Percentiles rank a stretch among this genome's conserved stretches.
phyloP scores from a whole-genome alignment of 495 filamentous ascomycete genomes.

The Aspergillus ellipticus region DNA sequence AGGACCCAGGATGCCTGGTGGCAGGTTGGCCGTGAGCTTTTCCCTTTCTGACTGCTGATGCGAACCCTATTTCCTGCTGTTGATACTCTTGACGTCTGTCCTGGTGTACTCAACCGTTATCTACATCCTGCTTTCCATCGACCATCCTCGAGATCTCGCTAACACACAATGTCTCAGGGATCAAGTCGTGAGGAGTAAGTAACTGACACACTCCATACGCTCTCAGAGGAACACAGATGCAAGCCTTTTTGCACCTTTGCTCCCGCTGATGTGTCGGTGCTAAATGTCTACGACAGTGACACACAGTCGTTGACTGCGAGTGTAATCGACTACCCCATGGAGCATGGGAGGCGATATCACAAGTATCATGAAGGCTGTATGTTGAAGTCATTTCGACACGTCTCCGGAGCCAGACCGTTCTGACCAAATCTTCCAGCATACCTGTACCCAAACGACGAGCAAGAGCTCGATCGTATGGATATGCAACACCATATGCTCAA shows the following conservation, averaged over 20 bases:
- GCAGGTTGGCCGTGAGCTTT: conserved; percentile 18
- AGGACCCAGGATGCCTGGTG: conserved; percentile 9
- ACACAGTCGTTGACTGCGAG: conserved; percentile 50
- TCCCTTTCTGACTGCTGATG: neutral
- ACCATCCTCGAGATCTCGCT: conserved; percentile 10
- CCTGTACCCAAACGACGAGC: conserved; percentile 56
- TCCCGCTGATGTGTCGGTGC: conserved; percentile 1
- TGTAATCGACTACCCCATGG: conserved; percentile 48
- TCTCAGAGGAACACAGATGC: neutral
- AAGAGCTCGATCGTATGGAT: conserved; percentile 53
- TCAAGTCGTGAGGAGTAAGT: conserved; percentile 22
- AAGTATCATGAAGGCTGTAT: conserved; percentile 54
- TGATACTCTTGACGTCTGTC: neutral
- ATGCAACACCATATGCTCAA: conserved; percentile 60
- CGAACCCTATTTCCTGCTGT: neutral
- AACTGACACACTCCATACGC: neutral
- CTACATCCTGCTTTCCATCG: neutral
- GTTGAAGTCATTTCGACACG: conserved; percentile 12
- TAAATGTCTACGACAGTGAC: conserved; percentile 28
- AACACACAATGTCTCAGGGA: conserved; percentile 23
- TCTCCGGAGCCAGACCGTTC: neutral
- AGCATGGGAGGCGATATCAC: conserved; percentile 57
- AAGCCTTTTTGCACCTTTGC: neutral
- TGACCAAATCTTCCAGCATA: conserved; percentile 37
- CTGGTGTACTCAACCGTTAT: neutral